Base-by-base conservation (phyloP, 164 flowering plant species). In the Taxillus chinensis region DNA sequence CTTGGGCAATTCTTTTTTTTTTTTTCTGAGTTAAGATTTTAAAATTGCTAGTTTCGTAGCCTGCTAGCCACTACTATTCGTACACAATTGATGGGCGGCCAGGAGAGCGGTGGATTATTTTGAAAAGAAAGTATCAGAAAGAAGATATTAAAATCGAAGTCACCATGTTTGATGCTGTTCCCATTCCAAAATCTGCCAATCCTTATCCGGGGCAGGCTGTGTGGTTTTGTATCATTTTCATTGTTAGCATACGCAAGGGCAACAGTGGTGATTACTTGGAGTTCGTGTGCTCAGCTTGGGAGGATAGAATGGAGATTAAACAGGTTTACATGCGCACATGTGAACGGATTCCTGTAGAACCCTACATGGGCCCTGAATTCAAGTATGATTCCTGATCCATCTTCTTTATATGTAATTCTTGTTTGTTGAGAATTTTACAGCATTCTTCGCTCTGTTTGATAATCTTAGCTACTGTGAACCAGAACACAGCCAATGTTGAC, bases 281-380 rank as follows among this genome's bases (percentile, higher is more conserved):
- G 77, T 73, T 86, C 69, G 63, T 75, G 57, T 82, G 92, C 77
- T 80, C 86, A 4, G 86, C 81, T 48, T 84, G 89, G 89, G 84
- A 83, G 6, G 78, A 79, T 55, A 64, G 65, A 50, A 61, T 86
- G 51, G 79, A 79, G 61, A 84, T 84, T 59, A 58, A 67, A 11
- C 77, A 68, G 45, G 73, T 84, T 60, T 75, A 60, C 49, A 48
- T 74, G 5, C 83, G 73, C 58, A 43, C 39, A 13, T 45, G 42
- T 4, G 62, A 63, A 8, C 61, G 51, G 50, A 64, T 64, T 37
- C 62, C 69, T 8, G 54, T 65, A 55, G 62, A 69, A 41, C 70
- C 78, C 52, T 83, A 82, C 68, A 53, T 50, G 63, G 85, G 91
- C 16, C 91, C 91, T 62, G 67, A 45, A 43, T 77, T 86, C 75